Conservation (phyloP, 306 rosid species). For the barrel medic (Medicago truncatula) region MtrunA17r5.0-ANR NC_053044.1:14063001-14063500, state of each 20-base stretch:
- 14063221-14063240: conserved; percentile 78
- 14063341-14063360: conserved; percentile 72
- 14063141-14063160: not conserved
- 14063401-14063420: conserved; percentile 64
- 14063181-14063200: conserved; percentile 64
- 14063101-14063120: conserved; percentile 74
- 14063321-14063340: conserved; percentile 72
- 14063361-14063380: conserved; percentile 55
- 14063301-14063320: conserved; percentile 68
- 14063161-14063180: conserved; percentile 1
- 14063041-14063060: conserved; percentile 56
- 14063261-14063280: conserved; percentile 56
- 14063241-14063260: conserved; percentile 80
- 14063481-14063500: not conserved
- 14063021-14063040: conserved; percentile 85
- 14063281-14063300: conserved; percentile 84
- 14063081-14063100: conserved; percentile 86
- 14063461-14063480: conserved; percentile 18
- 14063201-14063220: conserved; percentile 83
- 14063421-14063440: too few species aligned
- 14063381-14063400: conserved; percentile 66
- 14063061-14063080: conserved; percentile 74
- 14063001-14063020: conserved; percentile 81
- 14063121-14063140: conserved; percentile 67
- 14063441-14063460: conserved; percentile 48